Evolutionary conservation across 352 stramenopile species (phyloP).

Genomic region (Globisporangium nagaii): DNA sequence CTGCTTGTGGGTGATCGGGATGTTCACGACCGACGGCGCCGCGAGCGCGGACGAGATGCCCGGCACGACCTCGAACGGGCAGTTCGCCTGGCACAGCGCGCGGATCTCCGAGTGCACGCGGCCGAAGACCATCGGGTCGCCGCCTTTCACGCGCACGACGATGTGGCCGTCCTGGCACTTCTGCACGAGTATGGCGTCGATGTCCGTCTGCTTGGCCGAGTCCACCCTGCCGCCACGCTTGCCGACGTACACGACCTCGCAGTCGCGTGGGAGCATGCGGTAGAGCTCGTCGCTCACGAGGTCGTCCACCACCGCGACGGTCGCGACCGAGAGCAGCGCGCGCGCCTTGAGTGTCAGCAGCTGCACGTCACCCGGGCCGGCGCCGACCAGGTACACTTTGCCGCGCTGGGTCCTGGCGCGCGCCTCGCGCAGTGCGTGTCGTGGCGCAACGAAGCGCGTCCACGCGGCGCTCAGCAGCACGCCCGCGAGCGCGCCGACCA

Average conservation of each 20-base stretch:
- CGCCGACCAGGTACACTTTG: constrained; percentile 62
- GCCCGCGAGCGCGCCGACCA: constrained; percentile 36
- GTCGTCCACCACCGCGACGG: constrained; percentile 58
- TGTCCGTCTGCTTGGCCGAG: constrained; percentile 61
- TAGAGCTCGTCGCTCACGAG: constrained; percentile 57
- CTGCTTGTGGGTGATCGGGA: constrained; percentile 67
- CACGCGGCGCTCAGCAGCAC: constrained; percentile 29
- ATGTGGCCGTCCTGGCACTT: constrained; percentile 45
- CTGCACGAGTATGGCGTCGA: constrained; percentile 52
- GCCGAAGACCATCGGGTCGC: constrained; percentile 70
- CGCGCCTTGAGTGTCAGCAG: constrained; percentile 54
- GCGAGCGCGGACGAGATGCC: constrained; percentile 64
- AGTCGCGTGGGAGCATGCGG: constrained; percentile 43
- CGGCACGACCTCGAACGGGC: constrained; percentile 57
- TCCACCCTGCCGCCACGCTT: constrained; percentile 64
- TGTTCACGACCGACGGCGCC: constrained; percentile 51
- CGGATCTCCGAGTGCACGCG: constrained; percentile 71
- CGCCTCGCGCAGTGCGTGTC: constrained; percentile 14
- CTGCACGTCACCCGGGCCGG: constrained; percentile 46
- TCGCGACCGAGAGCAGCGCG: constrained; percentile 39
- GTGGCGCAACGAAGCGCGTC: constrained; percentile 27
- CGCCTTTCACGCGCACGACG: constrained; percentile 64
- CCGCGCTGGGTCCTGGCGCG: constrained; percentile 21
- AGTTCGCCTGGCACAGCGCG: constrained; percentile 34
- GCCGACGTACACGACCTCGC: constrained; percentile 59